Evolutionary conservation across 2,329 filamentous ascomycete genomes (phyloP).

Genomic region (Talaromyces sp.): DNA sequence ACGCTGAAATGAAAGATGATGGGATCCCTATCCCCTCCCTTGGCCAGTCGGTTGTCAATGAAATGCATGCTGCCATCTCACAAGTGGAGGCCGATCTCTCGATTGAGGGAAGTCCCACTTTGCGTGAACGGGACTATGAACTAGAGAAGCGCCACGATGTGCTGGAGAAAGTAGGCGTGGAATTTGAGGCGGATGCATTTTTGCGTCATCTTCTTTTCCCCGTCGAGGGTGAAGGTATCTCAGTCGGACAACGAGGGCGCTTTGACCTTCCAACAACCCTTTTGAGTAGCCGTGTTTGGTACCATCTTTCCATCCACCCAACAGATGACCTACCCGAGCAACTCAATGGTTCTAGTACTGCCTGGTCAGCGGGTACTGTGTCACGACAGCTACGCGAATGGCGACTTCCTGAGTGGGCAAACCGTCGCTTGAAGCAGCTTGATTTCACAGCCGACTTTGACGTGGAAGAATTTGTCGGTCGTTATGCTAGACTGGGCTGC

Average conservation of each 20-base stretch:
- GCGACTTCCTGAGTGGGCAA: conserved; percentile 95
- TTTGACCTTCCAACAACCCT: conserved; percentile 76
- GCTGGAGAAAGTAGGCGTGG: conserved; percentile 82
- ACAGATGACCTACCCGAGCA: conserved; percentile 81
- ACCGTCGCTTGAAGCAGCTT: conserved; percentile 83
- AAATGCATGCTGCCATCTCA: conserved; percentile 81
- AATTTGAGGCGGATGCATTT: conserved; percentile 80
- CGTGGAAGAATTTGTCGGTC: conserved; percentile 82
- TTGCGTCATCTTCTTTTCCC: conserved; percentile 81
- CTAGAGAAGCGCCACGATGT: conserved; percentile 80
- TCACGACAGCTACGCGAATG: conserved; percentile 91
- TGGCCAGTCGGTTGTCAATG: conserved; percentile 80
- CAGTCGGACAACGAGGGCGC: conserved; percentile 74
- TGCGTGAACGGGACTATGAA: conserved; percentile 74
- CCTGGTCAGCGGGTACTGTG: conserved; percentile 91
- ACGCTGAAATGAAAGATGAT: conserved; percentile 95
- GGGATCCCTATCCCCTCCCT: conserved; percentile 75
- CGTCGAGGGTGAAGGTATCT: conserved; percentile 74
- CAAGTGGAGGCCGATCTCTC: conserved; percentile 79
- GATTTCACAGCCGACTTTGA: conserved; percentile 98
- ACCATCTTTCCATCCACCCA: conserved; percentile 87
- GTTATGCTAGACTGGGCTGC: conserved; percentile 83
- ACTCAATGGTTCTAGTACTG: conserved; percentile 71
- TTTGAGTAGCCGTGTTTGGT: conserved; percentile 88
- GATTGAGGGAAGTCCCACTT: conserved; percentile 67